These are phyloP conservation scores for Yamadazyma aaseri DNA, from an alignment of 1,139 yeast genomes.

Conservation along the genomic window DNA sequence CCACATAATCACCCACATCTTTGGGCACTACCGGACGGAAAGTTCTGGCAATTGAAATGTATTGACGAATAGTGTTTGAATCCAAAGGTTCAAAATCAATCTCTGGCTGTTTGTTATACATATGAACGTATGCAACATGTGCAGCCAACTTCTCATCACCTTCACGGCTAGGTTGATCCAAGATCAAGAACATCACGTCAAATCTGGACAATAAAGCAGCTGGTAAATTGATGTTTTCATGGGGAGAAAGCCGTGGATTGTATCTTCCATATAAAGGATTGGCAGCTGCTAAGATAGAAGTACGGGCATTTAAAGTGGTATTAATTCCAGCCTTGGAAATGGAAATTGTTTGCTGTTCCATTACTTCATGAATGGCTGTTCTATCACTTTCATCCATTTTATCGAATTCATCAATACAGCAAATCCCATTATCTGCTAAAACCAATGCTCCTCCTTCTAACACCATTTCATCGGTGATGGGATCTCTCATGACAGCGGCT, in stretches of 20 bases:
- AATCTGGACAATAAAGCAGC: slow-evolving; percentile 96
- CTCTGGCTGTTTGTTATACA: slow-evolving; percentile 85
- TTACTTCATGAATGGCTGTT: slow-evolving; percentile 98
- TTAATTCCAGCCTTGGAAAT: slow-evolving; percentile 98
- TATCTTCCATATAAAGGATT: slow-evolving; percentile 96
- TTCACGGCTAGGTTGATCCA: slow-evolving; percentile 82
- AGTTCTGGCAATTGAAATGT: slow-evolving; percentile 80
- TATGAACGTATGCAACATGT: slow-evolving; percentile 95
- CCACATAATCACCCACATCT: slow-evolving; percentile 85
- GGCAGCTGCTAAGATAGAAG: slow-evolving; percentile 96
- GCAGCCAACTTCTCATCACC: slow-evolving; percentile 82
- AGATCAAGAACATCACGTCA: slow-evolving; percentile 81
- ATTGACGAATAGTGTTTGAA: slow-evolving; percentile 80
- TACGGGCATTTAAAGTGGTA: slow-evolving; percentile 92
- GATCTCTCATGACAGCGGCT: slow-evolving; percentile 98
- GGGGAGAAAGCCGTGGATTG: slow-evolving; percentile 86
- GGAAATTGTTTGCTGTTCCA: slow-evolving; percentile 99
- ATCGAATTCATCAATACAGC: slow-evolving; percentile 98
- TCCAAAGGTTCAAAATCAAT: slow-evolving; percentile 75
- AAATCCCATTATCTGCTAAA: slow-evolving; percentile 94
- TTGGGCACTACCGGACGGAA: slow-evolving; percentile 85
- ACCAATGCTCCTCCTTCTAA: slow-evolving; percentile 98
- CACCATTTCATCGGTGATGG: slow-evolving; percentile 97
- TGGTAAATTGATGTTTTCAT: slow-evolving; percentile 93
- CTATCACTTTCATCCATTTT: slow-evolving; percentile 98